These are phyloP conservation scores for Melastoma candidum DNA, from an alignment of 441 rosid species.

Conservation along the genomic window DNA sequence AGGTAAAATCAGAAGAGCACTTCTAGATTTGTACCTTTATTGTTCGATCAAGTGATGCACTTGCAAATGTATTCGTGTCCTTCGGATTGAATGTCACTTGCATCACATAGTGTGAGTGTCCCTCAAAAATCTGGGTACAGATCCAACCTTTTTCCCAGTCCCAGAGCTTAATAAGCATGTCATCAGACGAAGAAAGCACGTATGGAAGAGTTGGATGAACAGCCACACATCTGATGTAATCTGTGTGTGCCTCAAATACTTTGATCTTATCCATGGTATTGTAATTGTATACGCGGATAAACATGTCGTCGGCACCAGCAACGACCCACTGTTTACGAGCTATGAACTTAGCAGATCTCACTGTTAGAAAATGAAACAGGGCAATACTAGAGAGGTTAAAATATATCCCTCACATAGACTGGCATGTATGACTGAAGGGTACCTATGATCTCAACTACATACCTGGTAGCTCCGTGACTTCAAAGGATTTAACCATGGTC, in stretches of 20 bases:
- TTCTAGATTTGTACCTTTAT: slow-evolving; percentile 38
- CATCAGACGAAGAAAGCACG: slow-evolving; percentile 77
- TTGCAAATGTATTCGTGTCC: slow-evolving; percentile 68
- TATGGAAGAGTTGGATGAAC: slow-evolving; percentile 77
- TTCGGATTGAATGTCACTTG: slow-evolving; percentile 75
- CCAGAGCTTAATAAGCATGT: slow-evolving; percentile 92
- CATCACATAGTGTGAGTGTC: slow-evolving; percentile 90
- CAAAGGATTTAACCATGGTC: slow-evolving; percentile 7
- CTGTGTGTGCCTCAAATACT: slow-evolving; percentile 80
- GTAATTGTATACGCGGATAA: slow-evolving; percentile 66
- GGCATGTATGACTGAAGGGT: not conserved
- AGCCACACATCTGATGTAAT: slow-evolving; percentile 64
- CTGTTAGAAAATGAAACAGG: not conserved
- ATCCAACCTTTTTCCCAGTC: slow-evolving; percentile 91
- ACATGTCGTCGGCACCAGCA: slow-evolving; percentile 79
- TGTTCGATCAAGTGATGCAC: slow-evolving; percentile 83
- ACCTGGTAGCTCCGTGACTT: slow-evolving; percentile 7
- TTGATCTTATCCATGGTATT: slow-evolving; percentile 65
- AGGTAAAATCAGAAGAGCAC: slow-evolving; percentile 8
- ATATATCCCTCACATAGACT: too few relatives aligned
- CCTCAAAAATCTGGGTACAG: slow-evolving; percentile 66
- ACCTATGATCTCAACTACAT: not conserved
- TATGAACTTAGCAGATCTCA: slow-evolving; percentile 25
- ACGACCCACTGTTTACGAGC: slow-evolving; percentile 80
- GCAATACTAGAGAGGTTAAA: not conserved